Evolutionary conservation across 441 rosid genomes (phyloP), one percentile per base, ranked within the genome.

Genomic region (Arabidopsis hybrid): DNA sequence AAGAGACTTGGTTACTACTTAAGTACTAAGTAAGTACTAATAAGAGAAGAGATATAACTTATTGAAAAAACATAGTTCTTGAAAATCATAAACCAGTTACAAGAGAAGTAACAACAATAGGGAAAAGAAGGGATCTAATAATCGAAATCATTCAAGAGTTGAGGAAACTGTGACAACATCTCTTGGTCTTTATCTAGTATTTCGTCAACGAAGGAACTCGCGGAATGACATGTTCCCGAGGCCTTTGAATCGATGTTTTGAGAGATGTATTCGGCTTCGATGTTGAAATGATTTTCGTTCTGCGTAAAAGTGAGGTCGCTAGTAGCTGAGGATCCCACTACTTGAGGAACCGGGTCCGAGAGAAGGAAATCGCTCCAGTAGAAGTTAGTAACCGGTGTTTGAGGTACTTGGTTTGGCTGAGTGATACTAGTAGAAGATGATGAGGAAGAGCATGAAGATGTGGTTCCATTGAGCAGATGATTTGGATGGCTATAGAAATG

Each of bases 361-460:
- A 81, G 71, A 60, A 85, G 93, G 62, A 71, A 90, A 55, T 90
- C 91, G 16, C 76, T 84, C 87, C 90, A 88, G 42, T 62, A 50
- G 72, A 79, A 78, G 6, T 86, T 71, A 68, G 83, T 72, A 61
- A 69, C 42, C 6, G 71, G 52, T 21, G 83, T 74, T 14, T 82
- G 47, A 16, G 53, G 6, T 9, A 36, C 78, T 39, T 72, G 80
- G 60, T 78, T 78, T 21, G 68, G 71, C 47, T 76, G 87, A 2
- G 77, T 61, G 67, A 82, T 61, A 51, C 78, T 72, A 58, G 85
- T 61, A 10, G 92, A 83, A 64, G 88, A 84, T 1, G 93, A 82
- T 1, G 97, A 82, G 4, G 97, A 87, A 38, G 96, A 87, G 40
- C 84, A 83, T 34, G 89, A 85, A 73, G 91, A 88, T 14, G 81